These are phyloP conservation scores for Phellopilus nigrolimitatus DNA, from an alignment of 1,284 basidiomycete species.

Conservation along the genomic window DNA sequence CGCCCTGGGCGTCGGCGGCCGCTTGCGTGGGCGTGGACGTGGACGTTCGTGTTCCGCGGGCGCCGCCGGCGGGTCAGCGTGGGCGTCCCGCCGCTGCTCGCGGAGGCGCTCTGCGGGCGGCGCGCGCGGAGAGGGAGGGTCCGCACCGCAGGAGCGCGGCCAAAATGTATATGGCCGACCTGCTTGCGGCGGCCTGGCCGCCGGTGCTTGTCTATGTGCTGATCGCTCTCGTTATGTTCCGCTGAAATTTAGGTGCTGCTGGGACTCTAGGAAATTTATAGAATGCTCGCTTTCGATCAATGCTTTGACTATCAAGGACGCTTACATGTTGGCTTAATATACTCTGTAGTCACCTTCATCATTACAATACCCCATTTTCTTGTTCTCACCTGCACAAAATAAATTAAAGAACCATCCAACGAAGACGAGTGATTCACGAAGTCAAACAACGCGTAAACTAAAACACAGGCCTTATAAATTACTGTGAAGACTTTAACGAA, in stretches of 20 bases:
- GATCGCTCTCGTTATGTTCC: slow-evolving; percentile 18
- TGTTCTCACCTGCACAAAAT: too few species aligned
- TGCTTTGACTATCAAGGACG: too few species aligned
- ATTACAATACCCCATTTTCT: too few species aligned
- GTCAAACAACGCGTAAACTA: too few species aligned
- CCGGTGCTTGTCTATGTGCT: slow-evolving; percentile 18
- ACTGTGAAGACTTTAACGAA: too few species aligned
- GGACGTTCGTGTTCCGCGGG: slow-evolving; percentile 12
- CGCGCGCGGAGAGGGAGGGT: not conserved
- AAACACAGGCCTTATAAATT: too few species aligned
- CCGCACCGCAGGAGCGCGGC: not conserved
- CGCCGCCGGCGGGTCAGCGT: slow-evolving; percentile 14
- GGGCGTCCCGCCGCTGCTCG: slow-evolving; percentile 8
- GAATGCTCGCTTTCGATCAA: not conserved
- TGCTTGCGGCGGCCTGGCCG: slow-evolving; percentile 16
- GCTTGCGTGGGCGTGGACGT: slow-evolving; percentile 6
- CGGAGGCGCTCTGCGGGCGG: not conserved
- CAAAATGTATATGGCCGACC: slow-evolving; percentile 5
- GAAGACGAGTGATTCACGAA: too few species aligned
- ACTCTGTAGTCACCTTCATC: too few species aligned
- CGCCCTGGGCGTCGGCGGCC: not conserved
- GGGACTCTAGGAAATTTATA: not conserved
- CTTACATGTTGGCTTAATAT: too few species aligned
- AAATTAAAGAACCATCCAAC: too few species aligned
- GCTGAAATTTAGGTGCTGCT: slow-evolving; percentile 5